Evolutionary conservation across 257 asterid genomes (phyloP).

Genomic region (Fraxinus americana): DNA sequence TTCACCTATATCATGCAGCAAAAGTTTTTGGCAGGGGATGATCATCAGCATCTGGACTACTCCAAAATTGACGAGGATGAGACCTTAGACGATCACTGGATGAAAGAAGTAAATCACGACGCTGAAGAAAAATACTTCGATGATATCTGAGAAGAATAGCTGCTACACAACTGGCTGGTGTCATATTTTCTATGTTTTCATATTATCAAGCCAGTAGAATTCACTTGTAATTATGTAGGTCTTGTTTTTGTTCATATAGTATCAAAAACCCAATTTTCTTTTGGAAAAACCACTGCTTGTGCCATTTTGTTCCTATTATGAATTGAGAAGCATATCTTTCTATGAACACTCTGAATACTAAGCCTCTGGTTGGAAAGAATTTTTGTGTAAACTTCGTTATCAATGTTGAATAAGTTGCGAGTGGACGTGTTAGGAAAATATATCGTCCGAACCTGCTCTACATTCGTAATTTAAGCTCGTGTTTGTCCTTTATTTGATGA

Average conservation of each 20-base stretch:
- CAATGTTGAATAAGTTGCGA: no score
- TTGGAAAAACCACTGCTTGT: not conserved
- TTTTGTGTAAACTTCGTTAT: no score
- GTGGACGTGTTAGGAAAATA: no score
- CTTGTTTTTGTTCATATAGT: not conserved
- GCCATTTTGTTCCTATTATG: not conserved
- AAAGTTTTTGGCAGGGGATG: slow-evolving; percentile 87
- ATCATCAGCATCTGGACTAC: slow-evolving; percentile 76
- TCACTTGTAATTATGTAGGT: not conserved
- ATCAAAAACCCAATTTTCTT: no score
- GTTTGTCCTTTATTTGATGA: no score
- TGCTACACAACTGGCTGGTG: not conserved
- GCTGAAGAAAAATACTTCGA: slow-evolving; percentile 97
- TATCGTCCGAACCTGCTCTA: no score
- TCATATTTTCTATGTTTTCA: not conserved
- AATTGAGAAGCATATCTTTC: not conserved
- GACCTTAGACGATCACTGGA: slow-evolving; percentile 92
- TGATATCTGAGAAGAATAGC: slow-evolving; percentile 46
- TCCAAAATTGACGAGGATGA: slow-evolving; percentile 77
- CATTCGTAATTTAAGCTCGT: no score
- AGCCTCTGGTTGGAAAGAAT: no score
- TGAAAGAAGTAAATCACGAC: slow-evolving; percentile 75
- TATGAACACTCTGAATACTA: not conserved
- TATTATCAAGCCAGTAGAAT: not conserved
- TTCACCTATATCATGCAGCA: slow-evolving; percentile 77